A percentile compares a stretch with the other conserved stretches of the same genome.
Conservation (phyloP, 2,329 filamentous ascomycete genomes). For the Colletotrichum sp. region DNA sequence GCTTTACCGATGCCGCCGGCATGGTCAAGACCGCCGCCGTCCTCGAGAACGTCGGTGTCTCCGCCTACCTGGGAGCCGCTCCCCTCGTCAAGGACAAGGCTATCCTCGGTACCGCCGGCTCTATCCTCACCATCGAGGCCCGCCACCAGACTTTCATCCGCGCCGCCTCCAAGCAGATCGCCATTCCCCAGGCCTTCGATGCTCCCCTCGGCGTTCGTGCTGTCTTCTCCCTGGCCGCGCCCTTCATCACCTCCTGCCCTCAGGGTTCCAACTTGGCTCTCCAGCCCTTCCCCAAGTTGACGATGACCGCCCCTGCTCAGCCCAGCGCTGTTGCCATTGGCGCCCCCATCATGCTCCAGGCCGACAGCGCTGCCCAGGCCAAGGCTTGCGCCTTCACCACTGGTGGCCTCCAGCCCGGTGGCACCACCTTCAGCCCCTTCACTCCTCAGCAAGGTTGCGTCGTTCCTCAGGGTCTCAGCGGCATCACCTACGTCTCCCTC, state of each 20-base stretch:
- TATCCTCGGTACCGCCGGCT: conserved; percentile 70
- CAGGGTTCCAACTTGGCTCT: conserved; percentile 67
- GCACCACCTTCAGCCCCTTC: conserved; percentile 65
- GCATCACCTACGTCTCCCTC: conserved; percentile 72
- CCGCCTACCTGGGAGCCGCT: conserved; percentile 76
- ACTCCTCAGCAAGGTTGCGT: conserved; percentile 58
- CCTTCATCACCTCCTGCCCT: conserved; percentile 76
- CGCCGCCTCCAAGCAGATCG: conserved; percentile 58
- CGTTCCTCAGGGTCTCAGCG: conserved; percentile 66
- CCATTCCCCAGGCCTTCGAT: conserved; percentile 74
- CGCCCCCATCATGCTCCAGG: conserved; percentile 52
- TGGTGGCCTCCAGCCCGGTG: conserved; percentile 59
- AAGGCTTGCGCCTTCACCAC: conserved; percentile 72
- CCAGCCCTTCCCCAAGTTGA: conserved; percentile 64
- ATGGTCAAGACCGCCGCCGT: conserved; percentile 75
- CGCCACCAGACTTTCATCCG: conserved; percentile 78
- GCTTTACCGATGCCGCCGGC: conserved; percentile 65
- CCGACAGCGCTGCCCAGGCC: conserved; percentile 53
- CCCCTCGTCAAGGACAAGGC: conserved; percentile 64
- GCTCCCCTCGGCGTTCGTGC: conserved; percentile 70
- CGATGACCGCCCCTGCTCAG: conserved; percentile 53
- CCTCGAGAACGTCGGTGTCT: conserved; percentile 76
- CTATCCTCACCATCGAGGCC: conserved; percentile 75
- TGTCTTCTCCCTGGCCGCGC: conserved; percentile 75
- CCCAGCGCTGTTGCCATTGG: conserved; percentile 46